Conservation (phyloP, 306 rosid genomes). For the Cucumis hystrix region DNA sequence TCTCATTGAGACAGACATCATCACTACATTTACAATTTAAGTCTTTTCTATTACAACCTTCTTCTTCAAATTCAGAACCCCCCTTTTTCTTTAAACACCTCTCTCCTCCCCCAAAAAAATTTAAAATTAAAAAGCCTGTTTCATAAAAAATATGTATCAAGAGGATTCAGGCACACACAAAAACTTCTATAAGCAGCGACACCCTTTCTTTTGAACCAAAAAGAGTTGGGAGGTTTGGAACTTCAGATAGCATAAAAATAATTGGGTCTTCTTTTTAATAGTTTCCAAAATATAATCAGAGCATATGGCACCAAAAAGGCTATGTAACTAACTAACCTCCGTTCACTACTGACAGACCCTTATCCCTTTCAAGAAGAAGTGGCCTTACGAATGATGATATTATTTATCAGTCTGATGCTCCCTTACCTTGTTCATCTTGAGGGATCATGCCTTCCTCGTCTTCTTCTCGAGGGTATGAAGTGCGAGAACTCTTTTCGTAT, state of each 20-base stretch:
- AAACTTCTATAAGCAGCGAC: neutral
- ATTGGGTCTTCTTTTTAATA: neutral
- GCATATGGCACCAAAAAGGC: neutral
- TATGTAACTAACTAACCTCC: neutral
- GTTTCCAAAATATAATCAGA: neutral
- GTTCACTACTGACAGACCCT: neutral
- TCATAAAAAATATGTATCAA: neutral
- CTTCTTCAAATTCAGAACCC: neutral
- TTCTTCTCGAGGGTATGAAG: constrained; percentile 38
- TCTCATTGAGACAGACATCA: neutral
- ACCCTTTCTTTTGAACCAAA: neutral
- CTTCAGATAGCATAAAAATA: neutral
- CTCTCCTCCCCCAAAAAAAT: neutral
- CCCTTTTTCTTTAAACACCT: too few species aligned
- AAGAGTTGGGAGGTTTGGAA: neutral
- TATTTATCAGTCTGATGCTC: neutral
- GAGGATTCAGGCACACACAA: neutral
- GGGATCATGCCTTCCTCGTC: constrained; percentile 68
- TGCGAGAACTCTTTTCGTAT: constrained; percentile 15
- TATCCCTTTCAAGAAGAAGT: neutral
- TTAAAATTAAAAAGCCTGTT: neutral
- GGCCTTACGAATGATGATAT: neutral
- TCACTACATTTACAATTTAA: neutral
- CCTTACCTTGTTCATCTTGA: constrained; percentile 17
- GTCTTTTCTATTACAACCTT: neutral